These are phyloP conservation scores for Gymnopilus junonius DNA, from an alignment of 768 basidiomycete genomes.

Conservation along the genomic window DNA sequence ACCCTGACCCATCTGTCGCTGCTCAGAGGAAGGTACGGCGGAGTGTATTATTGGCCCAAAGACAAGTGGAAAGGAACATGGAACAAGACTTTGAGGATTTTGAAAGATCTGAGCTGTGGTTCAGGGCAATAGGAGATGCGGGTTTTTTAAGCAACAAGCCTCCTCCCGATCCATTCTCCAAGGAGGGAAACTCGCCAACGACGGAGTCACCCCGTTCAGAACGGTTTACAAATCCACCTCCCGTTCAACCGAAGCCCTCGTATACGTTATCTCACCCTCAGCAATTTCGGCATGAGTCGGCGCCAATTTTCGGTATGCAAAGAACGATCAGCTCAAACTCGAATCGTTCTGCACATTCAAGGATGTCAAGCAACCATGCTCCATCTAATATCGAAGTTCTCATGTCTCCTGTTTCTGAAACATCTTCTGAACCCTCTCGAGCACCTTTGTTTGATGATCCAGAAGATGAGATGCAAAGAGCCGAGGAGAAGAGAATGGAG, in stretches of 20 bases:
- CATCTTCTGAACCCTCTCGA: slow-evolving; percentile 53
- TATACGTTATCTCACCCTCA: slow-evolving; percentile 20
- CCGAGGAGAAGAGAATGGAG: slow-evolving; percentile 87
- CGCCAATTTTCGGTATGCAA: slow-evolving; percentile 40
- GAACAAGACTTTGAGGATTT: slow-evolving; percentile 92
- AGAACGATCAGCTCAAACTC: slow-evolving; percentile 46
- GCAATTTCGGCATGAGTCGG: slow-evolving; percentile 39
- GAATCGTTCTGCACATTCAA: slow-evolving; percentile 35
- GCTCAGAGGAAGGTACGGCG: slow-evolving; percentile 64
- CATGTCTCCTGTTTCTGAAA: slow-evolving; percentile 70
- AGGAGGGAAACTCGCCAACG: slow-evolving; percentile 10
- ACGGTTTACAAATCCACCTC: slow-evolving; percentile 14
- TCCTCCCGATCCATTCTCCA: slow-evolving; percentile 27
- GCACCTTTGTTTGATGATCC: slow-evolving; percentile 84
- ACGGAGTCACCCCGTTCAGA: slow-evolving; percentile 15
- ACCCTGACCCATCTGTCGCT: slow-evolving; percentile 45
- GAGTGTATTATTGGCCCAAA: slow-evolving; percentile 84
- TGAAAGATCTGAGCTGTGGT: slow-evolving; percentile 88
- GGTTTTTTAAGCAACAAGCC: slow-evolving; percentile 40
- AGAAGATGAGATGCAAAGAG: slow-evolving; percentile 69
- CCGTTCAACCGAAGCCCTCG: slow-evolving; percentile 17
- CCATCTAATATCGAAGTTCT: slow-evolving; percentile 78
- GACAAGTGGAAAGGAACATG: slow-evolving; percentile 88
- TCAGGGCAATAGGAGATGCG: slow-evolving; percentile 81
- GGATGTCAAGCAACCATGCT: slow-evolving; percentile 25